phyloP scores from a whole-genome alignment of 768 basidiomycete genomes.

The Podaxis rugospora region DNA sequence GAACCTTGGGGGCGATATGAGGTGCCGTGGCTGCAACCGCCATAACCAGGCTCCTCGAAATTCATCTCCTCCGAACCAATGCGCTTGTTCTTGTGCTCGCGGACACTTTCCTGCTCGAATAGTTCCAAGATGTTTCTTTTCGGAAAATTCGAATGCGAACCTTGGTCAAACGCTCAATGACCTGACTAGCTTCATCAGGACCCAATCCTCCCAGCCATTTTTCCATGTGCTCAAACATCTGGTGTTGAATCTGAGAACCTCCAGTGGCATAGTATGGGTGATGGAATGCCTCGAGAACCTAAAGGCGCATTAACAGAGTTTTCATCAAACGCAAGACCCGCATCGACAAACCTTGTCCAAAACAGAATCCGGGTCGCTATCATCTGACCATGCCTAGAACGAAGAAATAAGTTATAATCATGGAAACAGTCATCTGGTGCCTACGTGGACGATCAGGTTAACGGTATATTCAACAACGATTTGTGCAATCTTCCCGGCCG shows the following conservation, averaged over 20 bases:
- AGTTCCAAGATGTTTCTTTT: neutral
- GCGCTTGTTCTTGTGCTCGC: constrained; percentile 53
- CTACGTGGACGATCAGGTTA: constrained; percentile 49
- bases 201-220: constrained; percentile 48
- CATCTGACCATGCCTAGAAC: constrained; percentile 44
- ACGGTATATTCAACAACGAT: constrained; percentile 61
- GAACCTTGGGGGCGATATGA: constrained; percentile 6
- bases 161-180: constrained; percentile 50
- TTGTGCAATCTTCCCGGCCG: constrained; percentile 69
- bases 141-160: constrained; percentile 21
- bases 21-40: constrained; percentile 26
- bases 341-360: constrained; percentile 37
- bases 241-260: constrained; percentile 47
- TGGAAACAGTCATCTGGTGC: constrained; percentile 1
- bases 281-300: constrained; percentile 64
- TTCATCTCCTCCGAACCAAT: constrained; percentile 41
- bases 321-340: neutral
- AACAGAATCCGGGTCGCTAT: constrained; percentile 37
- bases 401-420: neutral
- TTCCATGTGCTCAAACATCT: constrained; percentile 56
- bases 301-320: neutral
- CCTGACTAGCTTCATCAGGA: constrained; percentile 36
- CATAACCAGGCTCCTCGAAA: constrained; percentile 34
- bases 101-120: constrained; percentile 42
- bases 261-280: constrained; percentile 63